phyloP scores from a whole-genome alignment of 1,139 yeast species.

The Hemisphaericaspora subhashii region DNA sequence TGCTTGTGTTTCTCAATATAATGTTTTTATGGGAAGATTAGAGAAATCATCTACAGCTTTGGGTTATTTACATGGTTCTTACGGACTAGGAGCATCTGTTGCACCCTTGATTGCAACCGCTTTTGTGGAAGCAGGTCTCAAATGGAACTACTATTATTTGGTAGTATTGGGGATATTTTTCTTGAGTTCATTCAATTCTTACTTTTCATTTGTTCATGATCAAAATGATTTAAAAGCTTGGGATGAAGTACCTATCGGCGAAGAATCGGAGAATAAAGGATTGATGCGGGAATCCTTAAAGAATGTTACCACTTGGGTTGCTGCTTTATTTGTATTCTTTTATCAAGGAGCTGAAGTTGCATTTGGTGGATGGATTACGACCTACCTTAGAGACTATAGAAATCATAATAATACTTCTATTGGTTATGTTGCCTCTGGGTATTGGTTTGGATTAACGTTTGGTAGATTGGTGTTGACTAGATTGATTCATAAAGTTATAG shows the following conservation, averaged over 20 bases:
- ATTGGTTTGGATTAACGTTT: conserved; percentile 68
- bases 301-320: conserved; percentile 51
- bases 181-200: conserved; percentile 24
- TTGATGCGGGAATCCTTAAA: conserved; percentile 34
- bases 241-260: conserved; percentile 19
- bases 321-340: conserved; percentile 53
- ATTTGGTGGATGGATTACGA: conserved; percentile 71
- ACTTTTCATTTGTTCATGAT: conserved; percentile 41
- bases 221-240: conserved; percentile 42
- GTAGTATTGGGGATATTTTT: conserved; percentile 44
- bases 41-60: conserved; percentile 49
- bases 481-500: conserved; percentile 39
- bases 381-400: conserved; percentile 58
- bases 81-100: conserved; percentile 64
- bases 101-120: conserved; percentile 61
- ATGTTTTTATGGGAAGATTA: conserved; percentile 54
- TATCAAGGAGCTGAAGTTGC: conserved; percentile 73
- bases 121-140: conserved; percentile 45
- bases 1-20: conserved; percentile 53
- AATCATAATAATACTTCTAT: conserved; percentile 42
- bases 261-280: conserved; percentile 1
- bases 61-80: conserved; percentile 57
- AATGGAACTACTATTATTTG: conserved; percentile 57
- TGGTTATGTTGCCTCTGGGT: conserved; percentile 71
- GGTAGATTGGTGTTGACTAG: conserved; percentile 55